Conservation (phyloP, 78 protist genomes). For the Speleostelium caveatum region DNA sequence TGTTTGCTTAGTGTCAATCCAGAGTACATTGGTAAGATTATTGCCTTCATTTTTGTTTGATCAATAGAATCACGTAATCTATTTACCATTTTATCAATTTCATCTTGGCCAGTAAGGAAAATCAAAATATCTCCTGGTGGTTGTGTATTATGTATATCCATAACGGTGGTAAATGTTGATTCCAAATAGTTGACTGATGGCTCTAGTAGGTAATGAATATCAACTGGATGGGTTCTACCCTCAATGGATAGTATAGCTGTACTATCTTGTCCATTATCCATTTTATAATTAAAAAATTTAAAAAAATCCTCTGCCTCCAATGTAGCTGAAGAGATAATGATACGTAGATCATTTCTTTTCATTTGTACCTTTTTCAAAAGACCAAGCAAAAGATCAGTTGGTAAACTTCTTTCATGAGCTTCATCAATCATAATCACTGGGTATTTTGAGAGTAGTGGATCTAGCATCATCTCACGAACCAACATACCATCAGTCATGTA, state of each 20-base stretch:
- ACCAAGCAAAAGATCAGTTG: constrained; percentile 88
- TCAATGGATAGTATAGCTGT: constrained; percentile 69
- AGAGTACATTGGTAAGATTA: constrained; percentile 79
- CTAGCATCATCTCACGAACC: constrained; percentile 90
- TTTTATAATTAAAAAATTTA: constrained; percentile 79
- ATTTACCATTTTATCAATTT: constrained; percentile 18
- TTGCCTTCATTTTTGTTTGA: neutral
- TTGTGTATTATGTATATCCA: constrained; percentile 85
- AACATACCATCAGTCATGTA: constrained; percentile 98
- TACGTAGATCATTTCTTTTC: constrained; percentile 80
- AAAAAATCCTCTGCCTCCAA: constrained; percentile 87
- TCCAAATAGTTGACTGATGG: constrained; percentile 49
- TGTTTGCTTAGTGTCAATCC: constrained; percentile 84
- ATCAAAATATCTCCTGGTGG: constrained; percentile 94
- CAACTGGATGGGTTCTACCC: constrained; percentile 83
- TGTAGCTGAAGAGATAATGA: constrained; percentile 96
- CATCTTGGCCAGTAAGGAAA: constrained; percentile 92
- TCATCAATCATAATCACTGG: constrained; percentile 96
- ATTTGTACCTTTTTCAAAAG: constrained; percentile 77
- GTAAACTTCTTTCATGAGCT: constrained; percentile 96
- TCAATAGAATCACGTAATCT: constrained; percentile 19
- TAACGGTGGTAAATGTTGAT: constrained; percentile 49
- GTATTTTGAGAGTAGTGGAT: constrained; percentile 90
- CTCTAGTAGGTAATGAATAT: constrained; percentile 13
- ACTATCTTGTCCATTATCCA: constrained; percentile 45